These are phyloP conservation scores for Rhizophagus clarus DNA, from an alignment of 192 early-diverging fungal species.

Conservation along the genomic window DNA sequence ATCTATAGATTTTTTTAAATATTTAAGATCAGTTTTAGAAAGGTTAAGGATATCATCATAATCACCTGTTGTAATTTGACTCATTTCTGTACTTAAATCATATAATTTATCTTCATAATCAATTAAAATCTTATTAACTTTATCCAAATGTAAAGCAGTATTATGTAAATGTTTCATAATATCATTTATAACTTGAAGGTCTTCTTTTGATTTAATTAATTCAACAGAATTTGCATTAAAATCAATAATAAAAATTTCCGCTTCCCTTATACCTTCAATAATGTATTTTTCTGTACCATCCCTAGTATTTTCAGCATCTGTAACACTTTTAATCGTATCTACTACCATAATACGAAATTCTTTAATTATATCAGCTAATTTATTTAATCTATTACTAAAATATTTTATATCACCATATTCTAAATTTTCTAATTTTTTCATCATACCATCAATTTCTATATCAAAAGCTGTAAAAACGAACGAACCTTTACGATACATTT, in stretches of 20 bases:
- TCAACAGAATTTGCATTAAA: not conserved
- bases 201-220: not conserved
- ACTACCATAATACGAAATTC: conserved; percentile 10
- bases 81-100: not conserved
- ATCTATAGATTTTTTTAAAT: not conserved
- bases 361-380: conserved; percentile 1
- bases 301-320: conserved; percentile 1
- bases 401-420: not conserved
- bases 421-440: not conserved
- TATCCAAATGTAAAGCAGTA: not conserved
- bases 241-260: not conserved
- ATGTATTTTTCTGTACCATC: conserved; percentile 19
- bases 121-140: conserved; percentile 6
- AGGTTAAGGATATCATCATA: not conserved
- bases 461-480: conserved; percentile 15
- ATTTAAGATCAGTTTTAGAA: conserved; percentile 16
- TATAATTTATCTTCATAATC: conserved; percentile 19
- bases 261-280: conserved; percentile 8
- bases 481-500: conserved; percentile 27
- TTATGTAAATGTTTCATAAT: not conserved
- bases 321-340: not conserved
- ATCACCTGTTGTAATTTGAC: not conserved
- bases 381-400: conserved; percentile 9
- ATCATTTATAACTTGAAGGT: not conserved
- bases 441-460: conserved; percentile 12